Evolutionary conservation across 495 filamentous ascomycete species (phyloP).

Genomic region (Cercophora samala): DNA sequence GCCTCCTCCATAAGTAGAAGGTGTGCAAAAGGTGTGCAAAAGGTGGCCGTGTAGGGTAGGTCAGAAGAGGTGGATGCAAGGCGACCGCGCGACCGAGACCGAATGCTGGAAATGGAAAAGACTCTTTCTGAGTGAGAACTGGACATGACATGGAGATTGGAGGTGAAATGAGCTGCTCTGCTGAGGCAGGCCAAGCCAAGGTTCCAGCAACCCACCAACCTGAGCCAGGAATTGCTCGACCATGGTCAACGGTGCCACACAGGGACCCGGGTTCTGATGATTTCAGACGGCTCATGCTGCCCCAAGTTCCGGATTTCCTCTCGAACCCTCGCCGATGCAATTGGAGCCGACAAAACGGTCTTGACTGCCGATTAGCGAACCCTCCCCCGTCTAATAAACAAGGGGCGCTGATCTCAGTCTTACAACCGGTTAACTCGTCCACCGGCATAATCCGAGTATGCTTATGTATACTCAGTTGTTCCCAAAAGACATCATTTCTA

Average conservation of each 20-base stretch:
- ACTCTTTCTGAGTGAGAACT: background rate
- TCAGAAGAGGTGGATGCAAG: constrained; percentile 4
- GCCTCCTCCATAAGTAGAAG: constrained; percentile 10
- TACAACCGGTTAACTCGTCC: constrained; percentile 1
- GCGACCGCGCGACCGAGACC: constrained; percentile 3
- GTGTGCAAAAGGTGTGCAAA: background rate
- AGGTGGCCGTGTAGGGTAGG: background rate
- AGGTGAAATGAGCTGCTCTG: constrained; percentile 9
- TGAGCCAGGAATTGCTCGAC: background rate
- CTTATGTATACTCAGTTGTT: background rate
- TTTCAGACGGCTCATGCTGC: background rate
- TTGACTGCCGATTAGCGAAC: constrained; percentile 13
- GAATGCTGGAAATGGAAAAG: constrained; percentile 10
- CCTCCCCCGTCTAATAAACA: background rate
- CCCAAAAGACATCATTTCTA: background rate
- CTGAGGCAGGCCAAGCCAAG: constrained; percentile 1
- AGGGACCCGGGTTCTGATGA: constrained; percentile 2
- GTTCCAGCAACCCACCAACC: background rate
- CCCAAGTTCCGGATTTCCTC: constrained; percentile 1
- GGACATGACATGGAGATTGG: background rate
- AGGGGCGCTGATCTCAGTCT: constrained; percentile 11
- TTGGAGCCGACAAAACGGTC: background rate
- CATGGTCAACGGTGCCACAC: background rate
- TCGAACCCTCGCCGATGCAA: constrained; percentile 1
- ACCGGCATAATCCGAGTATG: background rate